Percentiles rank a stretch among this genome's conserved stretches.
phyloP scores from a whole-genome alignment of 2,329 filamentous ascomycete genomes.

The Diaporthe destruens region DNA sequence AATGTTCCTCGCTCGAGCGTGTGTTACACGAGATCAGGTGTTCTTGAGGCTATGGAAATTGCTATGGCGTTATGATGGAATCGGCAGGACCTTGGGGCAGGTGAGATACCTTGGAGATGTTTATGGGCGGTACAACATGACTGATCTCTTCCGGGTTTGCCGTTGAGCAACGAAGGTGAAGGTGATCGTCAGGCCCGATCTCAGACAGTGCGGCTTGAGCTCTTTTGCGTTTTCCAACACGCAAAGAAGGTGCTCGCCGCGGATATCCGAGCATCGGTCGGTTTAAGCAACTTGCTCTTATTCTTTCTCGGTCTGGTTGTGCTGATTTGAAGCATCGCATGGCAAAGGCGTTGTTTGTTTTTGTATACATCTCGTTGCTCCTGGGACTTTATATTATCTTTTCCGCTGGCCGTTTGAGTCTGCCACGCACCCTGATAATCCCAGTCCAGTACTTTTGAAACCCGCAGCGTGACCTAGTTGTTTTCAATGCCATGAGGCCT shows the following conservation, averaged over 20 bases:
- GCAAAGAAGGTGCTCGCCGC: constrained; percentile 28
- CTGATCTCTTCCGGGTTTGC: constrained; percentile 19
- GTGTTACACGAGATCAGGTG: too few species aligned
- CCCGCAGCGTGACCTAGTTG: background rate
- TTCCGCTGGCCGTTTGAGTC: background rate
- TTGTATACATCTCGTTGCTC: background rate
- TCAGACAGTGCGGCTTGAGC: background rate
- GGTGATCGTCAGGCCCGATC: constrained; percentile 6
- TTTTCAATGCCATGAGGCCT: background rate
- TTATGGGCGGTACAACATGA: background rate
- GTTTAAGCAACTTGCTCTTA: background rate
- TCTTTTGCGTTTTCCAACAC: background rate
- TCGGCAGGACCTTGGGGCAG: background rate
- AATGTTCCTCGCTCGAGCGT: background rate
- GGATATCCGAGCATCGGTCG: background rate
- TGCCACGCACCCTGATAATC: background rate
- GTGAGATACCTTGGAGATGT: background rate
- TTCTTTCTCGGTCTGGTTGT: constrained; percentile 1
- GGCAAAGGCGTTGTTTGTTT: constrained; percentile 12
- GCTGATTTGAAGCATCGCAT: constrained; percentile 21
- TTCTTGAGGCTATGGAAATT: background rate
- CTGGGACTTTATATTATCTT: background rate
- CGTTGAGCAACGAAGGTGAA: constrained; percentile 12
- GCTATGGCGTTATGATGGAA: background rate
- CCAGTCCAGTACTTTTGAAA: background rate